Base-by-base conservation (phyloP, 148 eudicot species). In the Nyssa sinensis region DNA sequence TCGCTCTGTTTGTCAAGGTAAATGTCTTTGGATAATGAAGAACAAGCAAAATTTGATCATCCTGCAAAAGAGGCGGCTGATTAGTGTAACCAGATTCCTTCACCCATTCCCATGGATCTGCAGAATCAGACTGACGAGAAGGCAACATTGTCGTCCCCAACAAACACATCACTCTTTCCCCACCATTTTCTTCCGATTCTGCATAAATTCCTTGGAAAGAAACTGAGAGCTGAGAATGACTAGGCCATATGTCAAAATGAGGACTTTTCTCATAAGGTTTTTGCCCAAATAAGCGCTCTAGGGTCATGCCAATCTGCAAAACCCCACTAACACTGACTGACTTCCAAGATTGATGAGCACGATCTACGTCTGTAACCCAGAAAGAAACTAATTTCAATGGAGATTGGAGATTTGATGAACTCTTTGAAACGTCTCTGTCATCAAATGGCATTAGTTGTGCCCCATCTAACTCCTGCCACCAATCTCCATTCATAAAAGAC, bases 161-260 rank as follows among this genome's bases (percentile, higher is more conserved):
- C 84, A 94, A 89, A 81, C 98, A 94, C 87, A 94, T 69, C 21
- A 90, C 85, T 80, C 87, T 85, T 74, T 94, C 96, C 71, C 88
- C 92, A 24, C 79, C 75, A 34, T 79, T 85, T 47, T 80, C 79
- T 21, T 82, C 71, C 0, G 87, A 81, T 74, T 92, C 97, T 8
- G 81, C 81, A 77, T 87, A 92, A 71, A 94, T 73, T 71, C 98
- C 98, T 83, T 93, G 91, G 75, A 93, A 89, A 57, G 25, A 59
- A 75, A 92, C 35, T 19, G 81, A 66, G 49, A 88, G 84, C 77
- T 84, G 88, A 65, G 93, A 80, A 73, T 86, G 88, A 51, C 90
- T 82, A 0, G 74, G 85, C 92, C 87, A 86, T 80, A 92, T 83
- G 29, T 81, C 76, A 51, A 88, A 92, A 10, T 67, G 80, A 32